phyloP scores from a whole-genome alignment of 306 rosid genomes.

The Quercus alba region DNA sequence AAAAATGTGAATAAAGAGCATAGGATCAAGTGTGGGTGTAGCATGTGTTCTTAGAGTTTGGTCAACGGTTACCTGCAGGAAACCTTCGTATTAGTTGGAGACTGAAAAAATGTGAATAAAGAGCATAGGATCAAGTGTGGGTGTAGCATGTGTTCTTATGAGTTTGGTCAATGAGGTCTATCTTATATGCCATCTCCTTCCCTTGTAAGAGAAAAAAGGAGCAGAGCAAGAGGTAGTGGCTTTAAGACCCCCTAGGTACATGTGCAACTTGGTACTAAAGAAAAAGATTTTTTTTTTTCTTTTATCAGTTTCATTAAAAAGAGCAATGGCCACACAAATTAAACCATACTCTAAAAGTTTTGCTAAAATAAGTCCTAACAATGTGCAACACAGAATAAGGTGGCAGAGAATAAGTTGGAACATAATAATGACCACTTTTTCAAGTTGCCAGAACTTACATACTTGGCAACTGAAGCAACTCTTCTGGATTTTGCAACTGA shows the following conservation, averaged over 20 bases:
- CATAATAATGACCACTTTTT: conserved; percentile 16
- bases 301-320: no score
- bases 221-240: no score
- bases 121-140: background rate
- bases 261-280: no score
- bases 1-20: background rate
- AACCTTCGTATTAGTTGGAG: background rate
- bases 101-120: background rate
- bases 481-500: conserved; percentile 83
- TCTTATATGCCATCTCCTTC: no score
- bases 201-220: no score
- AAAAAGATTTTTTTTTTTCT: no score
- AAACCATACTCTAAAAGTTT: background rate
- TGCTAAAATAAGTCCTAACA: background rate
- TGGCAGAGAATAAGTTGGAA: background rate
- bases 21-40: background rate
- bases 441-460: conserved; percentile 60
- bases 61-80: conserved; percentile 40
- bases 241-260: no score
- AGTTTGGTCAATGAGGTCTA: no score
- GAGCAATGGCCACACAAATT: background rate
- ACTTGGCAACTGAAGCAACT: conserved; percentile 60
- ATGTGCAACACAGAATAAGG: background rate
- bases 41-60: background rate
- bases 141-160: background rate